These are phyloP conservation scores for Scutellaria barbata DNA, from an alignment of 257 asterid genomes.

Conservation along the genomic window DNA sequence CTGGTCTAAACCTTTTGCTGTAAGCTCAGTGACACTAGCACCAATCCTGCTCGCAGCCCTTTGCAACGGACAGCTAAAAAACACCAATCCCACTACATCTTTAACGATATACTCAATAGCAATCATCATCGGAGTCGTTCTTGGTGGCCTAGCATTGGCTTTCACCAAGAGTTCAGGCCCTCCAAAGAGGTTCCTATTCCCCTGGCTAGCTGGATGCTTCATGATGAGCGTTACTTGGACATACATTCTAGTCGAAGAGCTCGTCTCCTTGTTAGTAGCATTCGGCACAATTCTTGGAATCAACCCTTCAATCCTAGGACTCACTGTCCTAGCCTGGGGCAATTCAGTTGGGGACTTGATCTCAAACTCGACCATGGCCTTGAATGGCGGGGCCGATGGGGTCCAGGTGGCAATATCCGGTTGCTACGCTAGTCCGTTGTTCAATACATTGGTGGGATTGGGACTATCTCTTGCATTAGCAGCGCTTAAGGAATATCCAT, in stretches of 20 bases:
- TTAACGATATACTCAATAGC: slow-evolving; percentile 38
- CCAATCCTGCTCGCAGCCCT: slow-evolving; percentile 58
- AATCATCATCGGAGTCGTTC: slow-evolving; percentile 41
- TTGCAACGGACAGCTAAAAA: slow-evolving; percentile 37
- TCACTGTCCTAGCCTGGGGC: slow-evolving; percentile 95
- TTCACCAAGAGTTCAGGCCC: slow-evolving; percentile 53
- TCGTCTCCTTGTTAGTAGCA: slow-evolving; percentile 62
- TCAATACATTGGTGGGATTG: slow-evolving; percentile 72
- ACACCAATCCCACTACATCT: neutral
- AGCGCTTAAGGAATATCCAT: slow-evolving; percentile 63
- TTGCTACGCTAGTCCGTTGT: slow-evolving; percentile 84
- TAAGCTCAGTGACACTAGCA: slow-evolving; percentile 49
- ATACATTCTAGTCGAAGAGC: slow-evolving; percentile 65
- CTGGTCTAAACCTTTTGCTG: slow-evolving; percentile 72
- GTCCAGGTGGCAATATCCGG: slow-evolving; percentile 83
- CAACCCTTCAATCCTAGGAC: slow-evolving; percentile 69
- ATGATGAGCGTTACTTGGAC: slow-evolving; percentile 80
- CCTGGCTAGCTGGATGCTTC: slow-evolving; percentile 74
- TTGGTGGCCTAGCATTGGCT: slow-evolving; percentile 48
- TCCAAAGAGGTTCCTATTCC: slow-evolving; percentile 56
- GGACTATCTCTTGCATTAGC: slow-evolving; percentile 73
- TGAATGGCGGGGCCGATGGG: slow-evolving; percentile 67
- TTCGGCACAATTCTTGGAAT: slow-evolving; percentile 66
- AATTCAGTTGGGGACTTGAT: slow-evolving; percentile 79
- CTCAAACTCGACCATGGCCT: slow-evolving; percentile 68